Conservation (phyloP, 768 basidiomycete species). For the Termitomyces sp. region DNA sequence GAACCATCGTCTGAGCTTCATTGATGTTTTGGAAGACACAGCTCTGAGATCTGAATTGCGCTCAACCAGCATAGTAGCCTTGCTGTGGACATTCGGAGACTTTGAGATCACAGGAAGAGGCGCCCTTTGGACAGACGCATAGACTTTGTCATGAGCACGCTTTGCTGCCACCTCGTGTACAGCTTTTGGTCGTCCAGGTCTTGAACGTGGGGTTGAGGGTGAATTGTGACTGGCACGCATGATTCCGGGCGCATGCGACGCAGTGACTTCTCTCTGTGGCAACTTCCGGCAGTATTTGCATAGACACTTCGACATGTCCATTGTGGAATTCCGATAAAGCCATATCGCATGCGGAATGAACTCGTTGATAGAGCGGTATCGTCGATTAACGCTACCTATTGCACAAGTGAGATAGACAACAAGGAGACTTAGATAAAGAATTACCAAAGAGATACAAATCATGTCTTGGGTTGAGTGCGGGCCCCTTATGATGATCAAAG, state of each 20-base stretch:
- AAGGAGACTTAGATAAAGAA: background rate
- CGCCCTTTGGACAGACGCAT: slow-evolving; percentile 39
- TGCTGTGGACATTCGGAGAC: slow-evolving; percentile 30
- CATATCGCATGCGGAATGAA: slow-evolving; percentile 83
- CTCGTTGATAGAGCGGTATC: slow-evolving; percentile 81
- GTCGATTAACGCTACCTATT: slow-evolving; percentile 44
- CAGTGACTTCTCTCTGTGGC: slow-evolving; percentile 67
- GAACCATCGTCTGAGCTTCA: slow-evolving; percentile 55
- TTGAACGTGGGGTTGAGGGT: slow-evolving; percentile 23
- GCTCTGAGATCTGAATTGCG: slow-evolving; percentile 64
- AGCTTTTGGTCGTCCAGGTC: slow-evolving; percentile 20
- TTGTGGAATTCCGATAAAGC: slow-evolving; percentile 56
- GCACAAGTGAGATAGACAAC: slow-evolving; percentile 2
- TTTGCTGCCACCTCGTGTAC: slow-evolving; percentile 22
- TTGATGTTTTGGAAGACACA: slow-evolving; percentile 40
- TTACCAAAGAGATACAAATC: slow-evolving; percentile 80
- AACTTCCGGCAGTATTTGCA: slow-evolving; percentile 80
- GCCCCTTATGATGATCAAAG: slow-evolving; percentile 75
- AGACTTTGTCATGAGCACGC: slow-evolving; percentile 29
- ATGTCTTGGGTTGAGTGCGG: slow-evolving; percentile 49
- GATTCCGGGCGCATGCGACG: slow-evolving; percentile 41
- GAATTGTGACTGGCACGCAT: slow-evolving; percentile 25
- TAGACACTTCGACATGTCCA: slow-evolving; percentile 48
- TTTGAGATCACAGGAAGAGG: slow-evolving; percentile 27
- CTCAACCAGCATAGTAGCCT: slow-evolving; percentile 54